A percentile compares a stretch with the other conserved stretches of the same genome.
These are phyloP conservation scores for Macrocybe gigantea DNA, from an alignment of 768 basidiomycete genomes.

Conservation along the genomic window DNA sequence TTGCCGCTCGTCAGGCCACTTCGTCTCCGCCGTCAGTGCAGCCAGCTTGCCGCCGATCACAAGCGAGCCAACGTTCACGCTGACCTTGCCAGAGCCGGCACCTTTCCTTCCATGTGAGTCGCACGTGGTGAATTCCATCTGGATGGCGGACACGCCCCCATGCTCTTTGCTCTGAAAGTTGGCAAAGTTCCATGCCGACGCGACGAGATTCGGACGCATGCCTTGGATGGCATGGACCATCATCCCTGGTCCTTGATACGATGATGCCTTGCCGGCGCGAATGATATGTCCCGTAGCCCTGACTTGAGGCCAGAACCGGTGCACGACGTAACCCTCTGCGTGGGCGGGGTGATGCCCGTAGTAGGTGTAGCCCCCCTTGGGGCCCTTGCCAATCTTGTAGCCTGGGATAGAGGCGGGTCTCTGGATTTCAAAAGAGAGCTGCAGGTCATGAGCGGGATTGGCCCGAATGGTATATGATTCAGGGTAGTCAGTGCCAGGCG, in stretches of 20 bases:
- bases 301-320: conserved; percentile 85
- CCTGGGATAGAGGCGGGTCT: conserved; percentile 72
- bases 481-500: conserved; percentile 50
- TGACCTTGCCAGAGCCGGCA: conserved; percentile 75
- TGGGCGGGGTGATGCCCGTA: conserved; percentile 67
- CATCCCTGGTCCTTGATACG: conserved; percentile 68
- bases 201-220: conserved; percentile 93
- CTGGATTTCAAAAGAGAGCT: conserved; percentile 68
- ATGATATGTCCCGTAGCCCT: conserved; percentile 62
- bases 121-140: conserved; percentile 94
- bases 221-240: conserved; percentile 96
- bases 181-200: conserved; percentile 92
- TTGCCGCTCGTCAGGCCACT: conserved; percentile 57
- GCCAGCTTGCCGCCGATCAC: conserved; percentile 77
- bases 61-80: conserved; percentile 79
- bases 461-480: conserved; percentile 79
- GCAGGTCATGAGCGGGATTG: conserved; percentile 73
- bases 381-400: conserved; percentile 87
- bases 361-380: conserved; percentile 85
- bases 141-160: conserved; percentile 77
- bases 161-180: conserved; percentile 78
- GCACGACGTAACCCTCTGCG: conserved; percentile 81
- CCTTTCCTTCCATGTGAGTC: conserved; percentile 76
- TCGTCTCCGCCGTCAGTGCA: conserved; percentile 74
- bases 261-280: conserved; percentile 52